Percentiles rank a stretch among this genome's conserved stretches.
These are phyloP conservation scores for Phytophthora nicotianae DNA, from an alignment of 352 stramenopile species.

Conservation along the genomic window DNA sequence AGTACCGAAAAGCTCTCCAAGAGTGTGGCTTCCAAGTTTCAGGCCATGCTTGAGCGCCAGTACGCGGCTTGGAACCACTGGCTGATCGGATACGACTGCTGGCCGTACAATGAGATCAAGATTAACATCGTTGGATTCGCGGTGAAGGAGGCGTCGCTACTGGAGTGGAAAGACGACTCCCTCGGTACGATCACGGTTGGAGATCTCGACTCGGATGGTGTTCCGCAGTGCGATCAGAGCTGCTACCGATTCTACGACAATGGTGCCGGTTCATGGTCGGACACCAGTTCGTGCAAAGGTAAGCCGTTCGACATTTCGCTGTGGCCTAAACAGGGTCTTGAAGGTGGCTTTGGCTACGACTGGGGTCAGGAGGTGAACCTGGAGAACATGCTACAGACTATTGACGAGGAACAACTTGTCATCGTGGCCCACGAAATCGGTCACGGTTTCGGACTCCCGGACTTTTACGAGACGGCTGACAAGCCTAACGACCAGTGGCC, in stretches of 20 bases:
- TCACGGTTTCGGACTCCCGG: constrained; percentile 24
- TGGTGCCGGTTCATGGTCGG: constrained; percentile 5
- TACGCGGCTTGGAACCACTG: neutral
- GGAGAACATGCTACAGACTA: constrained; percentile 26
- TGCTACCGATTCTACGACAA: constrained; percentile 19
- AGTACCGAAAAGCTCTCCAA: neutral
- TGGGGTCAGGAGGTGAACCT: constrained; percentile 32
- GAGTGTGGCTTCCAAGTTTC: neutral
- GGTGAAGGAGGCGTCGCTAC: constrained; percentile 14
- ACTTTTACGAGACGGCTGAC: constrained; percentile 24
- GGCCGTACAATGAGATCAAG: constrained; percentile 31
- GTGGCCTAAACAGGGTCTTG: constrained; percentile 35
- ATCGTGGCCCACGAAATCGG: constrained; percentile 47
- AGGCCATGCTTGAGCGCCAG: neutral
- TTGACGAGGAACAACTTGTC: constrained; percentile 27
- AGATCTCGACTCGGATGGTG: constrained; percentile 25
- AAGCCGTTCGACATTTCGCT: constrained; percentile 44
- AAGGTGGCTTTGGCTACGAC: constrained; percentile 20
- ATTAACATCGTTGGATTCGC: constrained; percentile 27
- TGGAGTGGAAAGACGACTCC: constrained; percentile 43
- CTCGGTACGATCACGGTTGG: constrained; percentile 32
- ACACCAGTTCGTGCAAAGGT: constrained; percentile 33
- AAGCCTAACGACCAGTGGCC: constrained; percentile 19
- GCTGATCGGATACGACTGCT: constrained; percentile 19
- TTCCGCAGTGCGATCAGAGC: constrained; percentile 23